These are phyloP conservation scores for Babesia ovata DNA, from an alignment of 169 alveolate genomes.

Conservation along the genomic window DNA sequence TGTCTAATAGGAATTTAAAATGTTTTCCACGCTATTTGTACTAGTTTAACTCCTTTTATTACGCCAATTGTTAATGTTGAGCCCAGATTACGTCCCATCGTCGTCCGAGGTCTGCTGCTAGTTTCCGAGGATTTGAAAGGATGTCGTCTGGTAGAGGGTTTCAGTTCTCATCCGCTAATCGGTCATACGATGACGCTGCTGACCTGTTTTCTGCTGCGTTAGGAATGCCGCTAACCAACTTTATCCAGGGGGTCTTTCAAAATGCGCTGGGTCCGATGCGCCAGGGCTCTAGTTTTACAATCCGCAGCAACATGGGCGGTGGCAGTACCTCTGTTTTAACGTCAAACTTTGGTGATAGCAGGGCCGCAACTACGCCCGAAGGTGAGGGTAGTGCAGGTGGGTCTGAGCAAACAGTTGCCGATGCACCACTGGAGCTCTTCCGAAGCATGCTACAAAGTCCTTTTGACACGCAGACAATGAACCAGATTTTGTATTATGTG, in stretches of 20 bases:
- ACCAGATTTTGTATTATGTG: constrained; percentile 69
- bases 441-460: constrained; percentile 54
- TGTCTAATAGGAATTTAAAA: too few species aligned
- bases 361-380: background rate
- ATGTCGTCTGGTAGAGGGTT: background rate
- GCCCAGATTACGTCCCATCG: constrained; percentile 17
- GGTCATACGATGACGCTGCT: background rate
- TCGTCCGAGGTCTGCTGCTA: background rate
- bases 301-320: constrained; percentile 5
- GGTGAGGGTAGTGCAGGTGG: background rate
- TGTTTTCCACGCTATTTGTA: too few species aligned
- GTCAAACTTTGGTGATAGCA: background rate
- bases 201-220: constrained; percentile 50
- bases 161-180: background rate
- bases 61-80: background rate
- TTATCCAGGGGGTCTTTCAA: constrained; percentile 34
- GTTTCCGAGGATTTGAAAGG: background rate
- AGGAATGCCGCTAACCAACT: constrained; percentile 51
- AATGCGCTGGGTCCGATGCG: constrained; percentile 24
- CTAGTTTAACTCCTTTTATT: too few species aligned
- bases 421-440: constrained; percentile 10
- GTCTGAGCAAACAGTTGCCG: constrained; percentile 1
- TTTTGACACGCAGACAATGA: constrained; percentile 66
- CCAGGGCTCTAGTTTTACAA: background rate
- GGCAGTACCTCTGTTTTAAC: background rate